Evolutionary conservation across 2,329 filamentous ascomycete species (phyloP), one percentile per base, ranked within the genome.

Genomic region (Talaromyces rugulosus): DNA sequence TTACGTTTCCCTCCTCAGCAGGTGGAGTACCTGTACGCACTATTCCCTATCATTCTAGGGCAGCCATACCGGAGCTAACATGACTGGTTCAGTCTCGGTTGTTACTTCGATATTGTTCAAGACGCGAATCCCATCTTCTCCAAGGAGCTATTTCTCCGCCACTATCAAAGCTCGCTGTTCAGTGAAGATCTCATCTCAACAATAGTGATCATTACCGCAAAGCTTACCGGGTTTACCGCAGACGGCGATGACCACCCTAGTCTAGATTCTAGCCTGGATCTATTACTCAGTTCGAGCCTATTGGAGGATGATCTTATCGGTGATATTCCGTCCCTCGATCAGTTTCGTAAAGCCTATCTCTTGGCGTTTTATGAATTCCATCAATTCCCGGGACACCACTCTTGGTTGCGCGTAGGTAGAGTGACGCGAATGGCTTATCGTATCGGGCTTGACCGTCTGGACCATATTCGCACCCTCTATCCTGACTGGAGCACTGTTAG

Each of bases 301-400:
- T 18, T 60, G 11, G 52, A 60, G 44, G 34, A 50, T 23, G 53
- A 60, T 12, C 18, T 55, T 1, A 60, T 56, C 3, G 59, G 52
- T 3, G 52, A 55, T 44, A 30, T 31, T 7, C 59, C 59, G 31
- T 23, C 23, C 14, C 50, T 53, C 14, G 14, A 27, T 28, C 23
- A 16, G 16, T 71, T 75, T 33, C 68, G 72, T 53, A 68, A 71
- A 44, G 72, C 74, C 54, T 76, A 67, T 40, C 40, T 77, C 8
- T 66, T 77, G 9, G 72, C 74, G 4, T 75, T 73, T 57, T 77
- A 76, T 56, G 70, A 74, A 33, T 77, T 77, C 47, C 73, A 75
- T 61, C 73, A 75, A 60, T 72, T 69, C 59, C 74, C 74, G 1
- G 73, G 74, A 2, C 64, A 70, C 2, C 63, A 68, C 9, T 64